Evolutionary conservation across 768 basidiomycete genomes (phyloP).

Genomic region (Calocera viscosa): DNA sequence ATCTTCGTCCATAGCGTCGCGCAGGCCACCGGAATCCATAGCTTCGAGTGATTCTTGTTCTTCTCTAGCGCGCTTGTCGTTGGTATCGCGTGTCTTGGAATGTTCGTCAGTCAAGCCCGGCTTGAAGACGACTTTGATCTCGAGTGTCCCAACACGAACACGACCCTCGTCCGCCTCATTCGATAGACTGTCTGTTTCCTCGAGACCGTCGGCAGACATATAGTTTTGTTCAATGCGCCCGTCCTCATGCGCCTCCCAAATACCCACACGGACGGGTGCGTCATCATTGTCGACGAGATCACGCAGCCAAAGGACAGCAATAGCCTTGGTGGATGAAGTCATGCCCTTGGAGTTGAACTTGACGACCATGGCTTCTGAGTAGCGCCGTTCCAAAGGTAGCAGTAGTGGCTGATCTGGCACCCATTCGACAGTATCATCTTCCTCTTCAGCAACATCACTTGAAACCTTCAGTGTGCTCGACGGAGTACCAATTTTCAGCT

Average conservation of each 20-base stretch:
- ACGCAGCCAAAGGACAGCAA: constrained; percentile 7
- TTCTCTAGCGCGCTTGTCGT: constrained; percentile 20
- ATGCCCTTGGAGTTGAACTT: not conserved
- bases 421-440: not conserved
- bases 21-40: constrained; percentile 8
- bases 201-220: constrained; percentile 21
- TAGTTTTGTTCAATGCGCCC: constrained; percentile 27
- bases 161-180: constrained; percentile 25
- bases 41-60: constrained; percentile 22
- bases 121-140: constrained; percentile 22
- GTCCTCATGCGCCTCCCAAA: constrained; percentile 22
- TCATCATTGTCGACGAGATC: constrained; percentile 12
- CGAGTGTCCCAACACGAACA: constrained; percentile 22
- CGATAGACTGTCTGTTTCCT: constrained; percentile 17
- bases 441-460: not conserved
- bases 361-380: not conserved
- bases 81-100: constrained; percentile 19
- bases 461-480: not conserved
- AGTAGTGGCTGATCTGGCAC: not conserved
- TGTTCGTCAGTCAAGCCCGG: constrained; percentile 25
- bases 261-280: constrained; percentile 12
- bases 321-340: not conserved
- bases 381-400: not conserved
- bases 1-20: constrained; percentile 16
- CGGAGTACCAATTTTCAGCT: constrained; percentile 20